These are phyloP conservation scores for Echites panduratus DNA, from an alignment of 257 asterid genomes.

Conservation along the genomic window DNA sequence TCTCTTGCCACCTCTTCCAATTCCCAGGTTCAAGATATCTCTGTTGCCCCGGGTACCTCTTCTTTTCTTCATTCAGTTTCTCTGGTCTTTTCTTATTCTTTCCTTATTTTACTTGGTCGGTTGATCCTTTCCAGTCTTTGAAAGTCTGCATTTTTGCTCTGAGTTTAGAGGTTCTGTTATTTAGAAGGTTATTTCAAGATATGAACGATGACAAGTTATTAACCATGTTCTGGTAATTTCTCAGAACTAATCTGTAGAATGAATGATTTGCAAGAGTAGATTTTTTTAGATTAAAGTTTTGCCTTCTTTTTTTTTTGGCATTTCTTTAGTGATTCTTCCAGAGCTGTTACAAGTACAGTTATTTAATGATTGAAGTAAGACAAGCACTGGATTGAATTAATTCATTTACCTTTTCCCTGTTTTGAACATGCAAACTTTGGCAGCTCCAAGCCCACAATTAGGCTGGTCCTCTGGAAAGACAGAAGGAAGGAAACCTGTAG, in stretches of 20 bases:
- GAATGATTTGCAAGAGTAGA: background rate
- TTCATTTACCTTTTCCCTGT: conserved; percentile 5
- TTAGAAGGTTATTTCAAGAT: background rate
- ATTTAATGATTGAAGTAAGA: background rate
- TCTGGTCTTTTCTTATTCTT: background rate
- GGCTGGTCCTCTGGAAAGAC: conserved; percentile 21
- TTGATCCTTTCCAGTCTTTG: background rate
- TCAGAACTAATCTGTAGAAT: background rate
- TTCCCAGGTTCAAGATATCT: conserved; percentile 37
- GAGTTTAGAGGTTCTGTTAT: background rate
- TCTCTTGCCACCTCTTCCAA: conserved; percentile 53
- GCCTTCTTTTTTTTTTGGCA: background rate
- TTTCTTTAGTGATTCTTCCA: background rate
- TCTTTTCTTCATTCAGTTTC: background rate
- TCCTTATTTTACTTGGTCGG: background rate
- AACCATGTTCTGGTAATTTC: background rate
- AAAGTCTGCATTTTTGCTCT: background rate
- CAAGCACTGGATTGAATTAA: background rate
- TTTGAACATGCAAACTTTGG: conserved; percentile 4
- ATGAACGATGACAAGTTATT: background rate
- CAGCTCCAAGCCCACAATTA: conserved; percentile 27
- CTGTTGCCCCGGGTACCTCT: conserved; percentile 50
- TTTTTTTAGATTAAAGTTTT: background rate
- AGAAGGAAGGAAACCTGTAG: conserved; percentile 29
- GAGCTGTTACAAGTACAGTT: conserved; percentile 1